Evolutionary conservation across 169 alveolate genomes (phyloP).

Genomic region (Amoebophrya sp.): DNA sequence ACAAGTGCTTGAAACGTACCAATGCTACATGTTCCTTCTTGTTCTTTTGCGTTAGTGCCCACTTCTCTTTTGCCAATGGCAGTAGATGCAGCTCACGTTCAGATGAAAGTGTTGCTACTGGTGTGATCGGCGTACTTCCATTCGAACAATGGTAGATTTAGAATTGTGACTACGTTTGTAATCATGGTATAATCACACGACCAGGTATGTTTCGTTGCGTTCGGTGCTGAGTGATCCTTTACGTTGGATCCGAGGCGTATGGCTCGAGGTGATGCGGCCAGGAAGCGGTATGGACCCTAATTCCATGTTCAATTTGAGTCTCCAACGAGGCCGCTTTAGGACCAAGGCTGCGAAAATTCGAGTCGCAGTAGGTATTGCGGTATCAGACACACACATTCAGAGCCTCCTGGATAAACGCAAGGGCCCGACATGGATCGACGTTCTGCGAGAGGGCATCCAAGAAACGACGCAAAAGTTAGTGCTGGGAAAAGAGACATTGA

Average conservation of each 20-base stretch:
- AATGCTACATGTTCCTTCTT: background rate
- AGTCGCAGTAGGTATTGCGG: background rate
- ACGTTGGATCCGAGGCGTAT: background rate
- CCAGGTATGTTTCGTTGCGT: background rate
- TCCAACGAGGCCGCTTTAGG: background rate
- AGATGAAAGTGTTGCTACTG: background rate
- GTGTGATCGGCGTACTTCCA: too few relatives aligned
- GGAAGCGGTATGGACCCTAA: background rate
- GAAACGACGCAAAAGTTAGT: background rate
- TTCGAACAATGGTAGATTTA: too few relatives aligned
- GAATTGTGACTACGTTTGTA: too few relatives aligned
- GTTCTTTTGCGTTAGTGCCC: too few relatives aligned
- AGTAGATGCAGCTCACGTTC: too few relatives aligned
- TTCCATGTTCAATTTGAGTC: background rate
- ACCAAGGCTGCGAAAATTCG: background rate
- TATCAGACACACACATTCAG: background rate
- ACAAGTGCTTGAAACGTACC: background rate
- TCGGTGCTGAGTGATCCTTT: background rate
- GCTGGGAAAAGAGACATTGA: too few relatives aligned
- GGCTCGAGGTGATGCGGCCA: background rate
- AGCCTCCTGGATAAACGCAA: background rate
- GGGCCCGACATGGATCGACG: conserved; percentile 3
- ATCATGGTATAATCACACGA: background rate
- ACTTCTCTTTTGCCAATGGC: too few relatives aligned
- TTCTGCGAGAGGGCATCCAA: background rate